Base-by-base conservation (phyloP, 1,284 basidiomycete genomes). In the Anthracocystis panici-leucophaei region DNA sequence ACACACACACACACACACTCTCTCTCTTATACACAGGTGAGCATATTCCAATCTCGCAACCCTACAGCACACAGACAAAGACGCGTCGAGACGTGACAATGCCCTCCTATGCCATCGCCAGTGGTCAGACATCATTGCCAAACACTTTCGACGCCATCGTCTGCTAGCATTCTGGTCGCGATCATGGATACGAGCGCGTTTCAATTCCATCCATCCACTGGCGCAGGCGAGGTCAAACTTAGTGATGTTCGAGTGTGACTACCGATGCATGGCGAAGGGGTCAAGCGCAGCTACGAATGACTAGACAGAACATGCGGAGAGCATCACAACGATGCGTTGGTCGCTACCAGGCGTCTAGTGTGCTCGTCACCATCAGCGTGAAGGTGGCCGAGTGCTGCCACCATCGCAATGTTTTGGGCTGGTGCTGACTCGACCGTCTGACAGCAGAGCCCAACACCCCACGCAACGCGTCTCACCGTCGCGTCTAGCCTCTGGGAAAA, bases 31-130 rank as follows among this genome's bases (percentile, higher is more conserved):
- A 69, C 42, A 65, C 58, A 69, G 65, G 66, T 75, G 52, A 75
- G 63, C 72, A 69, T 65, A 69, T 70, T 65, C 46, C 59, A 62
- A 63, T 57, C 58, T 46, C 41, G 41, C 58, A 56, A 51, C 58
- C 23, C 42, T 33, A 42, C 48, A 52, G 48, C 50, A 44, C 46
- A 44, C 46, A 29, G 27, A 18, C 31, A 59, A 41, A 62, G 65
- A 75, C 65, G 67, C 67, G 66, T 70, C 62, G 52, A 62, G 66
- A 70, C 66, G 65, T 66, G 72, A 59, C 48, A 18, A 51, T 75
- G 48, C 51, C 59, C 48, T 38, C 41, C 65, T 35, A 49, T 62
- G 57, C 38, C 42, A 51, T 65, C 55, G 56, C 38, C 50, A 52
- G 27, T 54, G 49, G 27, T 29, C 21, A 57, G 35, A 49, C 61